Percentiles rank a stretch among this genome's conserved stretches.
Evolutionary conservation across 371 early-diverging fungal genomes (phyloP).

Genomic region (Rhizopus microsporus): DNA sequence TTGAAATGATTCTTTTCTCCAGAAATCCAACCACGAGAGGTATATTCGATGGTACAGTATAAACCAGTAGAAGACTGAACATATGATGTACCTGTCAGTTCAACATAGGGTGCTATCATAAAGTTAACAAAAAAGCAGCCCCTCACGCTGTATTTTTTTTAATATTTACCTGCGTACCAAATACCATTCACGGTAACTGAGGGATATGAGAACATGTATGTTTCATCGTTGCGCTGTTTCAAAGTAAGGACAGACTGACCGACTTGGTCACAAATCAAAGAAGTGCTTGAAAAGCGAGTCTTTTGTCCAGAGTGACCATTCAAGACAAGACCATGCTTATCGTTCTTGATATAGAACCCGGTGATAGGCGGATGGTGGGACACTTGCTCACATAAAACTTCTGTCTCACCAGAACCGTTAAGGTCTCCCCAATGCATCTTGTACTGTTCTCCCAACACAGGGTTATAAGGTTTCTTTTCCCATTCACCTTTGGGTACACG

Average conservation of each 20-base stretch:
- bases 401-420: conserved; percentile 62
- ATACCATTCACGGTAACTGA: conserved; percentile 52
- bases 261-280: conserved; percentile 48
- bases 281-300: conserved; percentile 46
- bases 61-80: conserved; percentile 69
- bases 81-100: conserved; percentile 68
- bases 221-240: conserved; percentile 31
- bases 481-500: conserved; percentile 54
- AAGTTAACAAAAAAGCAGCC: neutral
- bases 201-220: conserved; percentile 42
- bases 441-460: conserved; percentile 81
- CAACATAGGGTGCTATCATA: conserved; percentile 63
- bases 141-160: neutral
- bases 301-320: conserved; percentile 73
- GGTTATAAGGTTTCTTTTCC: conserved; percentile 87
- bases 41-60: conserved; percentile 69
- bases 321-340: conserved; percentile 61
- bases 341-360: conserved; percentile 66
- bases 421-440: conserved; percentile 72
- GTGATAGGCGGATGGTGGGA: conserved; percentile 81
- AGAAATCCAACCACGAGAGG: conserved; percentile 76
- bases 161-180: conserved; percentile 48
- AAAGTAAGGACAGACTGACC: conserved; percentile 41
- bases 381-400: conserved; percentile 70
- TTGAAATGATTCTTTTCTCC: conserved; percentile 79